Evolutionary conservation across 192 early-diverging fungal species (phyloP).

Genomic region (Gaertneriomyces semiglobifer): DNA sequence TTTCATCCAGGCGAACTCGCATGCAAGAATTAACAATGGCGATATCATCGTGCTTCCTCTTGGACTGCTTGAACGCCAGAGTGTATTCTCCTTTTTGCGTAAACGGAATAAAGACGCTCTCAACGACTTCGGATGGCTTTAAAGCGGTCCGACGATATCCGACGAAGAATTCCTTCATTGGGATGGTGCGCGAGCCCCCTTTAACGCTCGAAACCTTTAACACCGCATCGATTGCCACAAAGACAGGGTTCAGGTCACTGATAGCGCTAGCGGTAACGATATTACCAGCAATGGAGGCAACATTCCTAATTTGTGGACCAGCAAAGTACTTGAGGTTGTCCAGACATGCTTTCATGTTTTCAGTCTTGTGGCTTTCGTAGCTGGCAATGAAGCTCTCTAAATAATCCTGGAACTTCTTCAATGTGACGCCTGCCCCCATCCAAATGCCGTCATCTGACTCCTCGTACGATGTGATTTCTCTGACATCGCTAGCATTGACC

Average conservation of each 20-base stretch:
- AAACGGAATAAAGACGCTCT: constrained; percentile 56
- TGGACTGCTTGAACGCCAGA: constrained; percentile 81
- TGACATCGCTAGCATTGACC: constrained; percentile 66
- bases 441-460: constrained; percentile 32
- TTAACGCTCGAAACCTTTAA: constrained; percentile 17
- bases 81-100: constrained; percentile 56
- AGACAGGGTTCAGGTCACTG: constrained; percentile 83
- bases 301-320: constrained; percentile 81
- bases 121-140: constrained; percentile 59
- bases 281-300: constrained; percentile 81
- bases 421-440: constrained; percentile 63
- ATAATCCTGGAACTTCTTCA: constrained; percentile 57
- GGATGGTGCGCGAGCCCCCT: constrained; percentile 47
- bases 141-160: constrained; percentile 79
- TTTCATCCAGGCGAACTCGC: constrained; percentile 50
- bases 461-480: constrained; percentile 57
- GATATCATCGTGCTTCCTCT: constrained; percentile 84
- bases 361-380: constrained; percentile 16
- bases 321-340: constrained; percentile 78
- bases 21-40: constrained; percentile 81
- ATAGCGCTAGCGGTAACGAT: constrained; percentile 86
- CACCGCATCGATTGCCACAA: constrained; percentile 54
- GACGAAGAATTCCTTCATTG: constrained; percentile 71
- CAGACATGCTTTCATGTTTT: constrained; percentile 61
- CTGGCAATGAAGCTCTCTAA: constrained; percentile 17